Evolutionary conservation across 2,329 filamentous ascomycete genomes (phyloP).

Genomic region (Fusarium bactridioides): DNA sequence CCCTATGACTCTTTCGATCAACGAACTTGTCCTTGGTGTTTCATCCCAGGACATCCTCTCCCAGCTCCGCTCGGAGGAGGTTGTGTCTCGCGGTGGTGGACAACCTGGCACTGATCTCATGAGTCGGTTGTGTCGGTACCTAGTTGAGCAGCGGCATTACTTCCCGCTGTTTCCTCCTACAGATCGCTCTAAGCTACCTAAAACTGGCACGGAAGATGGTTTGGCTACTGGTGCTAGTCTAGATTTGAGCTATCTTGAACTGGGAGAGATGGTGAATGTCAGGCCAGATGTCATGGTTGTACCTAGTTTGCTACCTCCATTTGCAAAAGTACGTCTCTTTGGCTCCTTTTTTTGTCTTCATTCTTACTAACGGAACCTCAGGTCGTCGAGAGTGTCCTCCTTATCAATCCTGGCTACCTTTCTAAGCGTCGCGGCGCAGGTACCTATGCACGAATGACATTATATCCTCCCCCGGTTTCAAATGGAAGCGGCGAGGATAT

Average conservation of each 20-base stretch:
- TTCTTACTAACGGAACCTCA: slow-evolving; percentile 48
- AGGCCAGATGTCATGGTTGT: slow-evolving; percentile 84
- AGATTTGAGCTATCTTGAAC: slow-evolving; percentile 83
- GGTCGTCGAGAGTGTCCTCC: slow-evolving; percentile 89
- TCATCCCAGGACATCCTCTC: slow-evolving; percentile 85
- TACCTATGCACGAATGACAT: slow-evolving; percentile 81
- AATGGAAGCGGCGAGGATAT: slow-evolving; percentile 65
- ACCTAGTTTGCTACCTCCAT: slow-evolving; percentile 84
- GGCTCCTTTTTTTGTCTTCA: background rate
- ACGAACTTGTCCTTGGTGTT: slow-evolving; percentile 84
- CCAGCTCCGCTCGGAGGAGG: slow-evolving; percentile 80
- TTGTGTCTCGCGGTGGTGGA: slow-evolving; percentile 44
- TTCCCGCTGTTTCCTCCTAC: slow-evolving; percentile 87
- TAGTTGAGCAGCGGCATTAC: slow-evolving; percentile 91
- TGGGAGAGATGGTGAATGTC: slow-evolving; percentile 90
- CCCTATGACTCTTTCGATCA: slow-evolving; percentile 87
- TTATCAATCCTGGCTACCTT: slow-evolving; percentile 88
- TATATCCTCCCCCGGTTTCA: slow-evolving; percentile 71
- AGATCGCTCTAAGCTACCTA: slow-evolving; percentile 71
- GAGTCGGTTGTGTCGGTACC: slow-evolving; percentile 74
- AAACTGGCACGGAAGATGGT: slow-evolving; percentile 66
- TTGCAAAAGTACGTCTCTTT: slow-evolving; percentile 76
- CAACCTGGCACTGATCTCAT: slow-evolving; percentile 61
- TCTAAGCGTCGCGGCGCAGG: slow-evolving; percentile 86
- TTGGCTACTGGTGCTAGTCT: slow-evolving; percentile 77